Evolutionary conservation across 129 eudicot genomes (phyloP), one percentile per base, ranked within the genome.

Genomic region (Silybum marianum): DNA sequence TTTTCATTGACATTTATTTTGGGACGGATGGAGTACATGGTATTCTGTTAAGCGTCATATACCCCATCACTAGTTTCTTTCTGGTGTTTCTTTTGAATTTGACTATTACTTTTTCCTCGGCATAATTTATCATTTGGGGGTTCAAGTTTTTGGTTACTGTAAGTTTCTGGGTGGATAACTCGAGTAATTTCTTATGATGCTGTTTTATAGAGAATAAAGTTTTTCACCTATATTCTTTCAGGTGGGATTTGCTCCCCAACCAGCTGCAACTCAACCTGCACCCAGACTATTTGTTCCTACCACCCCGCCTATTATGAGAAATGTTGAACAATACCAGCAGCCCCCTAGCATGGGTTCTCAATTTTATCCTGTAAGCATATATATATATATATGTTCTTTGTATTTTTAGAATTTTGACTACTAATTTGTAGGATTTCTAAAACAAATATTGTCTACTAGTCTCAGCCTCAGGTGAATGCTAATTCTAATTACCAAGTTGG

Each of bases 301-400:
- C 28, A 87, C 92, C 72, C 90, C 90, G 62, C 93, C 96, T 54
- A 30, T 76, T 65, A 76, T 94, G 81, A 90, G 81, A 82, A 92
- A 94, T 78, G 92, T 73, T 54, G 97, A 89, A 83, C 92, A 87
- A 86, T 94, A 94, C 89, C 98, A 94, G 84, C 85, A 82, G 62
- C 88, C 92, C 6, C 76, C 88, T 54, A 84, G 89, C 80, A 79
- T 93, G 90, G 95, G 85, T 76, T 86, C 91, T 81, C 95, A 90
- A 75, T 73, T 90, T 46, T 90, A 93, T 87, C 84, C 89, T 62
- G 95, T 90, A 87, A 68, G 93, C 72, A 68, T 68, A 72, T 66
- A 40, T 11, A 18, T 9, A 32, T 32, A 4, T 32, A 32, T 32
- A 32, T 32, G 30, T 54, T 54, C 9, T 54, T 54, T 6, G 65